Evolutionary conservation across 2,329 filamentous ascomycete genomes (phyloP).

Genomic region (Orbilia ellipsospora): DNA sequence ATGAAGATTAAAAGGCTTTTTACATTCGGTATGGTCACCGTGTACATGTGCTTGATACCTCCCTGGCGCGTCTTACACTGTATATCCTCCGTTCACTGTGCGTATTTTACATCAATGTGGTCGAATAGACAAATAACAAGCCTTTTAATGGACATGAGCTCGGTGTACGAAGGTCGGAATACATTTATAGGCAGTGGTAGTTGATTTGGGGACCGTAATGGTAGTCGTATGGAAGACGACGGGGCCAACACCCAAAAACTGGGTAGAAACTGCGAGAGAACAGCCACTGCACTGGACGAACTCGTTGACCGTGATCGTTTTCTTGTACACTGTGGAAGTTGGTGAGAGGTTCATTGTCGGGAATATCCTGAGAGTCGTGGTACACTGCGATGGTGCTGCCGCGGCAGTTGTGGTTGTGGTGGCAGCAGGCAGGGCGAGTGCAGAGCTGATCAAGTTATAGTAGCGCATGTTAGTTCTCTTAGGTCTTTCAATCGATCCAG

Average conservation of each 20-base stretch:
- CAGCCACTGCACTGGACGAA: conserved; percentile 34
- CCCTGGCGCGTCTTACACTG: no score
- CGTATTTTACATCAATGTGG: no score
- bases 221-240: conserved; percentile 33
- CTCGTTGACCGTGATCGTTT: conserved; percentile 22
- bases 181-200: no score
- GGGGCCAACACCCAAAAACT: conserved; percentile 27
- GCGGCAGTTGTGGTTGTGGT: conserved; percentile 4
- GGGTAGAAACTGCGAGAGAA: conserved; percentile 2
- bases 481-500: neutral
- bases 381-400: conserved; percentile 9
- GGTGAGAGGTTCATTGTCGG: conserved; percentile 33
- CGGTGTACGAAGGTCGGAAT: no score
- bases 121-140: no score
- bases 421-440: conserved; percentile 18
- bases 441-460: conserved; percentile 21
- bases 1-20: no score
- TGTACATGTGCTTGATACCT: no score
- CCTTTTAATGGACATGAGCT: no score
- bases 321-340: conserved; percentile 27
- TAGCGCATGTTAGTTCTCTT: conserved; percentile 34
- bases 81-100: no score
- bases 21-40: no score
- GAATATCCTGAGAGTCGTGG: conserved; percentile 14
- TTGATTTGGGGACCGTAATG: neutral